phyloP scores from a whole-genome alignment of 257 asterid species.

The Salvia rosmarinus region DNA sequence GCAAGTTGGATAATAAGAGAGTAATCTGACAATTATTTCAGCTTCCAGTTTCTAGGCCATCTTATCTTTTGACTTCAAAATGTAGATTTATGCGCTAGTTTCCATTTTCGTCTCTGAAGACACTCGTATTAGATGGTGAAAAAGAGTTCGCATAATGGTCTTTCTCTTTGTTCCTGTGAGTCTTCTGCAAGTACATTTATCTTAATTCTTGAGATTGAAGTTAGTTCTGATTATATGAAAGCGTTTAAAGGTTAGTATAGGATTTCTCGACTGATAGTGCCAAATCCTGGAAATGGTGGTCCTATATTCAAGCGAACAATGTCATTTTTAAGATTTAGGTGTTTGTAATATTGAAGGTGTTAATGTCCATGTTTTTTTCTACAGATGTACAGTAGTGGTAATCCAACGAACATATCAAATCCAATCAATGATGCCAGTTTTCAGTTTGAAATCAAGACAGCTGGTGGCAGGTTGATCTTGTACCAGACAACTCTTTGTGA shows the following conservation, averaged over 20 bases:
- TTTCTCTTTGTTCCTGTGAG: background rate
- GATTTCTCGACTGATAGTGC: background rate
- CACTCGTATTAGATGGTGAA: background rate
- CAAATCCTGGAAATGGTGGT: background rate
- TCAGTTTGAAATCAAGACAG: conserved; percentile 80
- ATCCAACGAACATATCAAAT: conserved; percentile 95
- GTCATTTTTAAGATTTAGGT: background rate
- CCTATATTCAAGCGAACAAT: background rate
- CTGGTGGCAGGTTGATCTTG: conserved; percentile 79
- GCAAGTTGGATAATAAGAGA: conserved; percentile 12
- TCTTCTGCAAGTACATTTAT: conserved; percentile 14
- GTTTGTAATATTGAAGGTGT: background rate
- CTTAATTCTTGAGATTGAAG: conserved; percentile 6
- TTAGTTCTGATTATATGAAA: conserved; percentile 5
- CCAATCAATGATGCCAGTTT: conserved; percentile 92
- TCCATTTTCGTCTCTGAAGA: background rate
- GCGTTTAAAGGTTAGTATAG: background rate
- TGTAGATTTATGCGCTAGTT: conserved; percentile 6
- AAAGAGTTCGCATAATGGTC: background rate
- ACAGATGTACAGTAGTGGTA: conserved; percentile 99
- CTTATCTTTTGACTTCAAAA: background rate
- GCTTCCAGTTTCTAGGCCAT: conserved; percentile 11
- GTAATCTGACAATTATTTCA: background rate
- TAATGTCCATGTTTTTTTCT: conserved; percentile 18
- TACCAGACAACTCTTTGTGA: conserved; percentile 91